These are phyloP conservation scores for Tylopilus cervinicoccineus DNA, from an alignment of 768 basidiomycete species.

Conservation along the genomic window DNA sequence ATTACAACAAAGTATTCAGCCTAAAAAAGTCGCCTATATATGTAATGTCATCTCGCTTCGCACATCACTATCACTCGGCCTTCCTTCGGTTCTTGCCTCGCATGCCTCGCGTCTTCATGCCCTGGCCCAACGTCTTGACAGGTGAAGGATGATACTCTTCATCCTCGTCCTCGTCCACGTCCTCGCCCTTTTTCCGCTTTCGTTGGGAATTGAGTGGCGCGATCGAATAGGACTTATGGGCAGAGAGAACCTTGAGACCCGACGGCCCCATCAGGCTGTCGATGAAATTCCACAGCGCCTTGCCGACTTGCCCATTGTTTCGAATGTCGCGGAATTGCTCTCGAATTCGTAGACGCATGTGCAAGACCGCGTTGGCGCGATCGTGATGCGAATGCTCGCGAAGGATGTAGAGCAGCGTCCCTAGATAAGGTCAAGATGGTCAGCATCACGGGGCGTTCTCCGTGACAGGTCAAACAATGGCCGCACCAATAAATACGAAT, in stretches of 20 bases:
- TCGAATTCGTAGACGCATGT: conserved; percentile 56
- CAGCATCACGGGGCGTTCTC: not conserved
- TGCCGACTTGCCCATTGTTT: conserved; percentile 52
- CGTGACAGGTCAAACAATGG: no score
- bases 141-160: conserved; percentile 47
- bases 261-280: conserved; percentile 36
- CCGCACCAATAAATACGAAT: conserved; percentile 75
- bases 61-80: not conserved
- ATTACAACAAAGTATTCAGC: not conserved
- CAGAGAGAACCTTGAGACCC: conserved; percentile 29
- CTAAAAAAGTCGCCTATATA: not conserved
- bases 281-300: conserved; percentile 56
- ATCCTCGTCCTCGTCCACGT: conserved; percentile 35
- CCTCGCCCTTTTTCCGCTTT: conserved; percentile 30
- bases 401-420: conserved; percentile 61
- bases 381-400: conserved; percentile 38
- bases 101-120: conserved; percentile 41
- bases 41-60: not conserved
- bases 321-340: conserved; percentile 59
- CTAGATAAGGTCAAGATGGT: conserved; percentile 33
- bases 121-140: conserved; percentile 36
- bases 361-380: conserved; percentile 51
- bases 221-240: conserved; percentile 10
- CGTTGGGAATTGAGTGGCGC: conserved; percentile 19
- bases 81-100: conserved; percentile 36